A percentile compares a stretch with the other conserved stretches of the same genome.
These are phyloP conservation scores for Paramecium pentaurelia DNA, from an alignment of 73 alveolate species.

Conservation along the genomic window DNA sequence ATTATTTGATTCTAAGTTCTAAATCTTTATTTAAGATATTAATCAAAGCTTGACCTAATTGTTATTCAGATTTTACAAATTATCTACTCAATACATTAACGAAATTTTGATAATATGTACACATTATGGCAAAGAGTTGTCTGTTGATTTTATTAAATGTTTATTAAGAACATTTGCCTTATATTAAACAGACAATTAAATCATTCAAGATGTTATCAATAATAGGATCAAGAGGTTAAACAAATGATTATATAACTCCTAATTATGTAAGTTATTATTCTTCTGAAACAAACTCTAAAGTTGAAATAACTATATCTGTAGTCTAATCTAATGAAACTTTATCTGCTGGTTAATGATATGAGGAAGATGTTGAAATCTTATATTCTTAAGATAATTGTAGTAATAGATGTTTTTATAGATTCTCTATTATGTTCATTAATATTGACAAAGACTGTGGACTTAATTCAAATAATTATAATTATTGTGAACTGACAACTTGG, in stretches of 20 bases:
- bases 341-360: background rate
- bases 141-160: background rate
- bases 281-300: conserved; percentile 29
- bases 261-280: background rate
- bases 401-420: background rate
- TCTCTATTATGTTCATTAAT: background rate
- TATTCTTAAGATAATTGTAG: background rate
- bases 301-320: background rate
- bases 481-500: background rate
- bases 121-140: conserved; percentile 7
- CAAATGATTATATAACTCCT: background rate
- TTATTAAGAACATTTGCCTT: conserved; percentile 10
- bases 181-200: background rate
- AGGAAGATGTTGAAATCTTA: background rate
- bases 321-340: background rate
- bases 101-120: background rate
- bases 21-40: background rate
- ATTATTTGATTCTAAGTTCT: background rate
- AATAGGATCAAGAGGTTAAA: background rate
- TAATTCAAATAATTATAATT: conserved; percentile 21
- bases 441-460: background rate
- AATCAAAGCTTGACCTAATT: background rate
- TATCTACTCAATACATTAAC: background rate
- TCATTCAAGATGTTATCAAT: background rate
- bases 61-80: background rate